Percentiles rank a stretch among this genome's conserved stretches.
These are phyloP conservation scores for Cryptomeria japonica DNA, from an alignment of 75 land plant species.

Conservation along the genomic window DNA sequence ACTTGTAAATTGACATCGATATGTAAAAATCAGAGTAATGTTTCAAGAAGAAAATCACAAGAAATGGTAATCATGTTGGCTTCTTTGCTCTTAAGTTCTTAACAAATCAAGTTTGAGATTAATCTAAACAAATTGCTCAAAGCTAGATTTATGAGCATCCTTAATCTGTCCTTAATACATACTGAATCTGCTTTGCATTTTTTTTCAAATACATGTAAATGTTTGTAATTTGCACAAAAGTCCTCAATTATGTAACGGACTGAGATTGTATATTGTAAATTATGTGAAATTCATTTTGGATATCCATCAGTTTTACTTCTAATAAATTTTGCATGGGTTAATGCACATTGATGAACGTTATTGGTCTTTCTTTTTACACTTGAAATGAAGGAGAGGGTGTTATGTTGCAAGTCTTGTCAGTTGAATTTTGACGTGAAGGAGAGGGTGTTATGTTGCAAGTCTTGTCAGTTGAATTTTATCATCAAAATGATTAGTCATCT, in stretches of 20 bases:
- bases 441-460: constrained; percentile 8
- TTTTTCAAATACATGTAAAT: neutral
- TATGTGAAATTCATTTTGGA: neutral
- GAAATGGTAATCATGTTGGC: neutral
- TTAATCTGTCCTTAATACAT: neutral
- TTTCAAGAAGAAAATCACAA: neutral
- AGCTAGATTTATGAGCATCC: neutral
- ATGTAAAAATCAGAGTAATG: neutral
- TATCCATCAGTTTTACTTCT: neutral
- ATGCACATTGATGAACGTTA: neutral
- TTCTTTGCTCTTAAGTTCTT: neutral
- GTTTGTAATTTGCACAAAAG: neutral
- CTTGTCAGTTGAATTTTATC: neutral
- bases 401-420: constrained; percentile 4
- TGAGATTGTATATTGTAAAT: neutral
- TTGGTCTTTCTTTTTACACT: neutral
- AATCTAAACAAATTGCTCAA: neutral
- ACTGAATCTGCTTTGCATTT: neutral
- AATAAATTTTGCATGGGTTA: neutral
- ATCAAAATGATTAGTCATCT: neutral
- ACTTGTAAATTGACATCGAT: neutral
- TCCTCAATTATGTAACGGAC: neutral
- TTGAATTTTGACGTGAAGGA: too few relatives aligned
- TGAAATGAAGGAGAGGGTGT: neutral
- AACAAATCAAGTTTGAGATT: neutral